Base-by-base conservation (phyloP, 768 basidiomycete species). In the Lenzites betulinus region DNA sequence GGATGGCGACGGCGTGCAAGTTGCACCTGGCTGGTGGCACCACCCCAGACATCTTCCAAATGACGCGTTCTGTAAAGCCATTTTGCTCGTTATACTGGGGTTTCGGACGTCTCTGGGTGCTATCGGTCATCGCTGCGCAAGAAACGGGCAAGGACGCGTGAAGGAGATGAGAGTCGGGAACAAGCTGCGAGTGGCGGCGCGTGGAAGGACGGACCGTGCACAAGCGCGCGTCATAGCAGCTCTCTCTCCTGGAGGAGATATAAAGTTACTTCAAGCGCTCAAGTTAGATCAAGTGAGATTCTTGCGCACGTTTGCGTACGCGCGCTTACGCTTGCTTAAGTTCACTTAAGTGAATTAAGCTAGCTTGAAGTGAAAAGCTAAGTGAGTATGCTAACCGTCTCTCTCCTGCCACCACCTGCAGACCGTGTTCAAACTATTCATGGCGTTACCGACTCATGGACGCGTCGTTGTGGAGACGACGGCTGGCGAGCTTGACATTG, bases 391-490 rank as follows among this genome's bases (percentile, higher is more conserved):
- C n/a, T 7, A 42, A 42, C 7, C 41, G 41, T 51, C 54, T 51
- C 49, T 22, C 33, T 54, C 46, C 30, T 38, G 41, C 58, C 46
- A 51, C 62, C 62, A 54, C 30, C 50, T 11, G 20, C 28, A 38
- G 16, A 9, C 7, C n/a, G 25, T 48, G 7, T 7, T 33, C 7
- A 26, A 33, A 26, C 16, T 15, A 15, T 7, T 47, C 42, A 93
- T 93, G 92, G 88, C 90, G 35, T 80, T 94, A 33, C 92, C 93
- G 22, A 95, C 93, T 2, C 81, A 86, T 60, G 95, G 93, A 47
- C 86, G 91, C 59, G 90, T 96, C 41, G 86, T 96, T 39, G 76
- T 98, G 51, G 87, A 93, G 51, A 97, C 95, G 0, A 95, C 93
- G 1, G 89, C 81, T 13, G 95, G 94, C 59, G 88, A 95, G 76